A percentile compares a stretch with the other conserved stretches of the same genome.
Evolutionary conservation across 2,329 filamentous ascomycete genomes (phyloP).

Genomic region (Knufia petricola): DNA sequence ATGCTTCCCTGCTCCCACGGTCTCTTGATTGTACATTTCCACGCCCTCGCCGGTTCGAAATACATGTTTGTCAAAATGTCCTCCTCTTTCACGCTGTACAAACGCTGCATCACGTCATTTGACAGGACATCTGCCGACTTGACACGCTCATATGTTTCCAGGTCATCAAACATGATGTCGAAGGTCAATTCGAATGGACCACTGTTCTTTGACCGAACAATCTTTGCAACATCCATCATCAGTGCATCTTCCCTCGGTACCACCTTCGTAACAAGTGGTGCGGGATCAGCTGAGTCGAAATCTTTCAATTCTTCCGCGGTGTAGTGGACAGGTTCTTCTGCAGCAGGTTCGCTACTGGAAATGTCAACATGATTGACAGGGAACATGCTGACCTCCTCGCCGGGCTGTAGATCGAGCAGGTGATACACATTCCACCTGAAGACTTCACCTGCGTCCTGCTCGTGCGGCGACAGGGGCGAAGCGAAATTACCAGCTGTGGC

Average conservation of each 20-base stretch:
- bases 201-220: constrained; percentile 43
- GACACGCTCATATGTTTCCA: constrained; percentile 29
- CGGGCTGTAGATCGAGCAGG: constrained; percentile 38
- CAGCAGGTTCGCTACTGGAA: background rate
- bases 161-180: constrained; percentile 40
- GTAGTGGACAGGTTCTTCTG: background rate
- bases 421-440: constrained; percentile 42
- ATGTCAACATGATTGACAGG: constrained; percentile 12
- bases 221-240: constrained; percentile 31
- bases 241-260: constrained; percentile 10
- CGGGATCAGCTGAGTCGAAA: background rate
- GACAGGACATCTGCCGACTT: constrained; percentile 30
- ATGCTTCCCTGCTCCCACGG: constrained; percentile 28
- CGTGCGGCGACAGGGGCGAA: constrained; percentile 32
- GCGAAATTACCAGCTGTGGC: constrained; percentile 46
- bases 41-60: constrained; percentile 40
- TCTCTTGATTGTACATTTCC: constrained; percentile 38
- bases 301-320: background rate
- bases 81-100: constrained; percentile 23
- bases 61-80: constrained; percentile 30
- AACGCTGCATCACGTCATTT: constrained; percentile 20
- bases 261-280: background rate
- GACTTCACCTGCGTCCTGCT: constrained; percentile 33
- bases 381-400: constrained; percentile 18
- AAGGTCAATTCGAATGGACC: constrained; percentile 46